Conservation (phyloP, 2,329 filamentous ascomycete species). For the Penicillium hesseltinei region DNA sequence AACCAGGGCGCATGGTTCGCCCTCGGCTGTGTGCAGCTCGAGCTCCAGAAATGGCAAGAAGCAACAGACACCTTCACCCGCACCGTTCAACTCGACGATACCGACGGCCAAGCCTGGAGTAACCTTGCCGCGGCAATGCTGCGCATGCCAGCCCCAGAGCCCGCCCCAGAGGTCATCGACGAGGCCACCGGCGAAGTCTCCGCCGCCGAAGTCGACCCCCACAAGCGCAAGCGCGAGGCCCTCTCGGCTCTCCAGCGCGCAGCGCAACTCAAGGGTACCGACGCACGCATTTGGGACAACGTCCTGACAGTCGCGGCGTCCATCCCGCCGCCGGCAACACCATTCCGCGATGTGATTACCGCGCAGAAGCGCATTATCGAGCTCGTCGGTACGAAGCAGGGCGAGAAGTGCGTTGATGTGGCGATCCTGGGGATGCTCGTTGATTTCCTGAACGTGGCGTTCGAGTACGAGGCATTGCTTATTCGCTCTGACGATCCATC, state of each 20-base stretch:
- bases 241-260: conserved; percentile 84
- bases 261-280: conserved; percentile 76
- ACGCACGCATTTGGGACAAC: conserved; percentile 96
- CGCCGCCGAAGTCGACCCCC: conserved; percentile 48
- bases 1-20: conserved; percentile 86
- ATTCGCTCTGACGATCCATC: conserved; percentile 37
- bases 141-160: conserved; percentile 43
- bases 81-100: conserved; percentile 79
- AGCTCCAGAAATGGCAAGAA: conserved; percentile 71
- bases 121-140: conserved; percentile 86
- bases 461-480: conserved; percentile 39
- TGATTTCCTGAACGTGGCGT: conserved; percentile 62
- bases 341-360: conserved; percentile 71
- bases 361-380: conserved; percentile 73
- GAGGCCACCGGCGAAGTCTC: conserved; percentile 26
- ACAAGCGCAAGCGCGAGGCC: conserved; percentile 68
- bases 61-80: conserved; percentile 81
- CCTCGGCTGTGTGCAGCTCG: conserved; percentile 81
- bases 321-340: conserved; percentile 63
- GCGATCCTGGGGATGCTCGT: conserved; percentile 71
- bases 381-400: conserved; percentile 63
- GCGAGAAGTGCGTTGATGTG: conserved; percentile 75
- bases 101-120: conserved; percentile 89
- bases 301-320: conserved; percentile 83
- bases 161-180: conserved; percentile 28